Conservation (phyloP, 164 flowering plant genomes). For the Umbilicus rupestris region DNA sequence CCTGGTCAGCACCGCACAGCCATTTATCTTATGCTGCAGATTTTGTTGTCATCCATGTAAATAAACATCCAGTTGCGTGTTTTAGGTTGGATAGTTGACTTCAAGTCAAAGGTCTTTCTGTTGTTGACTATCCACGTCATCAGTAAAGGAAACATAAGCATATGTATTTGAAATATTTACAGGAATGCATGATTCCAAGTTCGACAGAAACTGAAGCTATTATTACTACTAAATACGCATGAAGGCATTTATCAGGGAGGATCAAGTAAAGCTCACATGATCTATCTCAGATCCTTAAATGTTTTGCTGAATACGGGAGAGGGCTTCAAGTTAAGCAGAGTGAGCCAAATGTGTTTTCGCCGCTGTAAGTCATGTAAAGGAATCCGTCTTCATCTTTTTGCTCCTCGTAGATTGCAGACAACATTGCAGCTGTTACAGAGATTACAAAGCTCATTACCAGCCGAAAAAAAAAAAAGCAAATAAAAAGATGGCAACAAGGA, state of each 20-base stretch:
- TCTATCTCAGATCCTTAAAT: not conserved
- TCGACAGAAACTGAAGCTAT: not conserved
- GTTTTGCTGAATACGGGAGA: conserved; percentile 10
- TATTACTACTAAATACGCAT: not conserved
- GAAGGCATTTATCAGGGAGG: not conserved
- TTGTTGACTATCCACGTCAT: too few species aligned
- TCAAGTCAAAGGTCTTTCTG: too few species aligned
- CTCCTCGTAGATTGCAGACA: conserved; percentile 82
- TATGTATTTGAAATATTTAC: not conserved
- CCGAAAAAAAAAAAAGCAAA: not conserved
- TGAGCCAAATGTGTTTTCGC: conserved; percentile 78
- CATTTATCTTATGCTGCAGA: too few species aligned
- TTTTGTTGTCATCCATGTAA: too few species aligned
- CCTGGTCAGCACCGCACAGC: too few species aligned
- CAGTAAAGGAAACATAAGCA: not conserved
- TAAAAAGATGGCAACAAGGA: not conserved
- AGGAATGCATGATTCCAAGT: not conserved
- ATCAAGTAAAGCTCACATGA: not conserved
- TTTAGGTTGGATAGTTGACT: too few species aligned
- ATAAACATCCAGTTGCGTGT: too few species aligned
- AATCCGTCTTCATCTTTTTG: conserved; percentile 83
- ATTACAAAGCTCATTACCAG: not conserved
- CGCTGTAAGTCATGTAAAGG: conserved; percentile 91
- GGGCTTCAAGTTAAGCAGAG: conserved; percentile 13
- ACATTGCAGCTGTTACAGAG: conserved; percentile 47